Conservation (phyloP, 306 rosid species). For the Arachis stenosperma region DNA sequence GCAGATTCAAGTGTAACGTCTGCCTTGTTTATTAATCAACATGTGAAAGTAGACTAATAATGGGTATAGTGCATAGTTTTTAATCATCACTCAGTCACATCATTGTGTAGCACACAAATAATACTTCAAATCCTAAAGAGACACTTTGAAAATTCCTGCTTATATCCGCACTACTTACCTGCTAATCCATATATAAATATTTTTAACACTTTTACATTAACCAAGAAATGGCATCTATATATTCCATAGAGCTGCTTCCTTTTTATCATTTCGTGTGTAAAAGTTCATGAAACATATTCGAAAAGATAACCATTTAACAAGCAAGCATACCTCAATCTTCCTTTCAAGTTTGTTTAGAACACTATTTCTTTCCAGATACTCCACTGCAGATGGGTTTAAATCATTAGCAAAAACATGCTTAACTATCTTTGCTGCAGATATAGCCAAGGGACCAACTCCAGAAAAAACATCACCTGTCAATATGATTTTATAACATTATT, state of each 20-base stretch:
- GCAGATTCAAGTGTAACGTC: conserved; percentile 40
- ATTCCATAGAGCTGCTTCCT: conserved; percentile 15
- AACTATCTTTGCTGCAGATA: conserved; percentile 83
- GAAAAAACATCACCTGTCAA: conserved; percentile 89
- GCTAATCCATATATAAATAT: conserved; percentile 17
- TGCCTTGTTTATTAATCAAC: conserved; percentile 31
- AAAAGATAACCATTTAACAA: conserved; percentile 29
- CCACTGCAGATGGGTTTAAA: conserved; percentile 83
- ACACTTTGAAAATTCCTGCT: conserved; percentile 4
- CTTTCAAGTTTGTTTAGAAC: conserved; percentile 87
- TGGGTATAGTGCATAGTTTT: background rate
- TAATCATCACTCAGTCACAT: too few species aligned
- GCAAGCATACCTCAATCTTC: conserved; percentile 72
- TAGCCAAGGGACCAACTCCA: conserved; percentile 94
- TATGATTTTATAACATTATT: conserved; percentile 18
- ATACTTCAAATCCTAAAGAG: conserved; percentile 32
- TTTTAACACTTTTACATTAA: conserved; percentile 11
- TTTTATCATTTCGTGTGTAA: conserved; percentile 23
- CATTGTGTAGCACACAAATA: background rate
- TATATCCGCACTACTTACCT: background rate
- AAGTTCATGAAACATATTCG: background rate
- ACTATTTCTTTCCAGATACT: conserved; percentile 81
- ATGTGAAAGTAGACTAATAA: conserved; percentile 22
- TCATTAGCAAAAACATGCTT: conserved; percentile 91
- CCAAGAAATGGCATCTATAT: conserved; percentile 31